phyloP scores from a whole-genome alignment of 2,329 filamentous ascomycete genomes.

The Trichothecium sympodiale region DNA sequence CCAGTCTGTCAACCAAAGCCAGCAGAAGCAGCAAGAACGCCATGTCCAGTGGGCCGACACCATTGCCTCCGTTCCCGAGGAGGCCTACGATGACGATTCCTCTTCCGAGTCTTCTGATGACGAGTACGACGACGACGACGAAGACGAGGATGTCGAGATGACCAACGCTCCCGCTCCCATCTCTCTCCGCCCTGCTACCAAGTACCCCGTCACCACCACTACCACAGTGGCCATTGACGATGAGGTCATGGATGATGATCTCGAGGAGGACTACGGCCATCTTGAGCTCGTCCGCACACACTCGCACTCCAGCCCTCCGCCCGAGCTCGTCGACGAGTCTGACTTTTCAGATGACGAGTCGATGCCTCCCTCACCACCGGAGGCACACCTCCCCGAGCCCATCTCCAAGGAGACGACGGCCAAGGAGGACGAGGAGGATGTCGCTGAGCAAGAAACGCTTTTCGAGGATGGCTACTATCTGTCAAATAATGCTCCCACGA shows the following conservation, averaged over 20 bases:
- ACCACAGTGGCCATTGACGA: conserved; percentile 26
- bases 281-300: conserved; percentile 58
- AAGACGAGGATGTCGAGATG: conserved; percentile 50
- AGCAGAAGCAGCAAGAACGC: conserved; percentile 42
- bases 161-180: conserved; percentile 31
- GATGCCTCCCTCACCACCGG: conserved; percentile 61
- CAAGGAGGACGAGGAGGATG: conserved; percentile 24
- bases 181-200: conserved; percentile 23
- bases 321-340: conserved; percentile 57
- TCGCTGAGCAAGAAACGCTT: conserved; percentile 24
- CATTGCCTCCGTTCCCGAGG: conserved; percentile 42
- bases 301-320: conserved; percentile 56
- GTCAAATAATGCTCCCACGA: conserved; percentile 36
- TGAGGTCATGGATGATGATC: conserved; percentile 37
- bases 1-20: conserved; percentile 55
- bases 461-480: conserved; percentile 45
- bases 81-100: conserved; percentile 43
- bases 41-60: conserved; percentile 84
- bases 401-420: conserved; percentile 37
- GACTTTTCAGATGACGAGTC: conserved; percentile 68
- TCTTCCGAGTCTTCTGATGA: conserved; percentile 30
- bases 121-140: conserved; percentile 35
- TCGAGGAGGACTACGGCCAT: conserved; percentile 54
- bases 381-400: conserved; percentile 42
- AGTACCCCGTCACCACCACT: conserved; percentile 30